Conservation (phyloP, 768 basidiomycete genomes). For the Udeniomyces megalosporus region DNA sequence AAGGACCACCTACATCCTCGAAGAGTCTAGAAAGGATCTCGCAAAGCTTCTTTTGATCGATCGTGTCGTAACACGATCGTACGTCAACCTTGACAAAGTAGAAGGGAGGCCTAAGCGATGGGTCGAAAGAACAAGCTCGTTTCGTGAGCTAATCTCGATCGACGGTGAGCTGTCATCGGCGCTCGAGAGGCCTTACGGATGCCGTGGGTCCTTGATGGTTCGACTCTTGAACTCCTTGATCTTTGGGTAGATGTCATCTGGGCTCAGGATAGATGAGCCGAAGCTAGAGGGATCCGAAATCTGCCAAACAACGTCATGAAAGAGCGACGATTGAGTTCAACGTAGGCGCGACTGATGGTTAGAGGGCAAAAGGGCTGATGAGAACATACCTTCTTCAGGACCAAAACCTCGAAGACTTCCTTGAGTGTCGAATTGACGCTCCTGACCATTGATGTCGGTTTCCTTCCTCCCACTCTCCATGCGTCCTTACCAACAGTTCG, state of each 20-base stretch:
- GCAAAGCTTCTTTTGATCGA: slow-evolving; percentile 71
- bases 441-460: slow-evolving; percentile 1
- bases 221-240: slow-evolving; percentile 52
- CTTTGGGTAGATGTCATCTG: slow-evolving; percentile 61
- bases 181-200: not conserved
- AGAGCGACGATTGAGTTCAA: not conserved
- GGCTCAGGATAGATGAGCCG: slow-evolving; percentile 67
- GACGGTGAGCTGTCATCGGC: not conserved
- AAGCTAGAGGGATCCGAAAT: slow-evolving; percentile 44
- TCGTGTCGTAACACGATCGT: slow-evolving; percentile 89
- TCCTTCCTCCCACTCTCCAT: no score
- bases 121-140: not conserved
- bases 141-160: not conserved
- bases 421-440: slow-evolving; percentile 82
- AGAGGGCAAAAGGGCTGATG: not conserved
- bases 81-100: slow-evolving; percentile 97
- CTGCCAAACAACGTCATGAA: slow-evolving; percentile 32
- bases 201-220: not conserved
- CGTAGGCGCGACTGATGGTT: no score
- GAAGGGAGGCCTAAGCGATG: slow-evolving; percentile 49
- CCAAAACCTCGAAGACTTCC: slow-evolving; percentile 69
- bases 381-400: slow-evolving; percentile 61
- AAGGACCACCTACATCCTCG: slow-evolving; percentile 32
- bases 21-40: slow-evolving; percentile 57
- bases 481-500: not conserved